phyloP scores from a whole-genome alignment of 495 filamentous ascomycete genomes.

The Hypoxylon lenormandii region DNA sequence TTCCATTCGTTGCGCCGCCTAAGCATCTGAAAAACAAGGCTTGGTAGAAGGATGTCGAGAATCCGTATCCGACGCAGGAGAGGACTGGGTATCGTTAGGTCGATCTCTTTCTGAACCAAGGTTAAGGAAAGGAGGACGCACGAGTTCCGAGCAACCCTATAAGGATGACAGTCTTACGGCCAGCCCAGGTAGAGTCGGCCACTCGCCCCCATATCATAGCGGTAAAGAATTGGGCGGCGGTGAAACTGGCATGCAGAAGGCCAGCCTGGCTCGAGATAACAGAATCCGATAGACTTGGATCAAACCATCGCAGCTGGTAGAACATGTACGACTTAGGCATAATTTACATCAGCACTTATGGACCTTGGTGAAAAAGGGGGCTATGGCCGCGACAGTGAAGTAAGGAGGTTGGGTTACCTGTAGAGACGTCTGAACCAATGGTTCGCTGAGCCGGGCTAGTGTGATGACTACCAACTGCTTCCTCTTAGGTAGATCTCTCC shows the following conservation, averaged over 20 bases:
- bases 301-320: conserved; percentile 79
- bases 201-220: conserved; percentile 86
- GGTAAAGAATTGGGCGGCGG: conserved; percentile 83
- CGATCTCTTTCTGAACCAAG: not conserved
- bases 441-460: conserved; percentile 79
- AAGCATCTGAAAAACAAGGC: conserved; percentile 79
- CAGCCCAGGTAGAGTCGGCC: conserved; percentile 75
- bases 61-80: conserved; percentile 83
- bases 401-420: conserved; percentile 56
- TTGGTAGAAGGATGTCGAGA: conserved; percentile 75
- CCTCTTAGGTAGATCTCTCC: conserved; percentile 77
- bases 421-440: conserved; percentile 79
- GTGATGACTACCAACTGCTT: conserved; percentile 80
- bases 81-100: conserved; percentile 56
- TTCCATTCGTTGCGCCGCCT: conserved; percentile 84
- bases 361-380: not conserved
- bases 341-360: conserved; percentile 27
- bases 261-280: conserved; percentile 82
- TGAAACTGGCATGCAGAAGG: conserved; percentile 81
- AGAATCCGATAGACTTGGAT: conserved; percentile 71
- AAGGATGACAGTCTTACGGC: conserved; percentile 80
- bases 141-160: conserved; percentile 78
- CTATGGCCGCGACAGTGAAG: not conserved
- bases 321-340: conserved; percentile 74
- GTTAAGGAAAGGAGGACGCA: conserved; percentile 29